Evolutionary conservation across 148 eudicot species (phyloP).

Genomic region (Persicaria maculosa): DNA sequence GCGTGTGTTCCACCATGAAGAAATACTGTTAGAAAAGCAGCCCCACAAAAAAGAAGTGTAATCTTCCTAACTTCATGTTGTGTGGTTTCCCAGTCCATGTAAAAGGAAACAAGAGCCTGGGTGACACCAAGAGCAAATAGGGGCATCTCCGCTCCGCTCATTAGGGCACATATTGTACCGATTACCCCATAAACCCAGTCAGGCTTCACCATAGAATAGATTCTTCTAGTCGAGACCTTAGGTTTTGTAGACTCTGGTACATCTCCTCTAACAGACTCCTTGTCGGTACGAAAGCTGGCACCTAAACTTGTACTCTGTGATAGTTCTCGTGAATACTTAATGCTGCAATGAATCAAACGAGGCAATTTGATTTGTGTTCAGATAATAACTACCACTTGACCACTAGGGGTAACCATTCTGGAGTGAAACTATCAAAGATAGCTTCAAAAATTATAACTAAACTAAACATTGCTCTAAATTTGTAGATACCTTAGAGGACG

Average conservation of each 20-base stretch:
- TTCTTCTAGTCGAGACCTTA: conserved; percentile 53
- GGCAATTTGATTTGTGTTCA: conserved; percentile 1
- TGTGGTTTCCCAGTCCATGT: conserved; percentile 94
- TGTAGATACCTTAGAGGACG: conserved; percentile 48
- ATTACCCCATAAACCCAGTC: conserved; percentile 75
- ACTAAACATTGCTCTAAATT: neutral
- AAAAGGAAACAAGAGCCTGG: conserved; percentile 89
- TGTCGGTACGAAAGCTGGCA: conserved; percentile 81
- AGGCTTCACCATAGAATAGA: conserved; percentile 73
- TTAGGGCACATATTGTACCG: conserved; percentile 69
- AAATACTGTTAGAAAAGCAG: conserved; percentile 56
- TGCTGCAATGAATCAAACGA: conserved; percentile 32
- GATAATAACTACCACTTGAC: neutral
- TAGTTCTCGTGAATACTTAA: conserved; percentile 58
- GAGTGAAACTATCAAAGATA: neutral
- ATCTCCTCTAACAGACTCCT: conserved; percentile 49
- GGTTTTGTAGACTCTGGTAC: conserved; percentile 31
- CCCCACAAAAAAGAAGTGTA: conserved; percentile 68
- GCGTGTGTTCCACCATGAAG: conserved; percentile 65
- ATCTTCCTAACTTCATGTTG: conserved; percentile 67
- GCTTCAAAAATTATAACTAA: neutral
- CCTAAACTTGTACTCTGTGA: conserved; percentile 63
- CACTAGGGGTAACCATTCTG: neutral
- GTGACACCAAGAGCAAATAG: conserved; percentile 94
- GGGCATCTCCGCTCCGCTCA: conserved; percentile 84